Conservation (phyloP, 257 asterid species). For the Solanum lycopersicoides region DNA sequence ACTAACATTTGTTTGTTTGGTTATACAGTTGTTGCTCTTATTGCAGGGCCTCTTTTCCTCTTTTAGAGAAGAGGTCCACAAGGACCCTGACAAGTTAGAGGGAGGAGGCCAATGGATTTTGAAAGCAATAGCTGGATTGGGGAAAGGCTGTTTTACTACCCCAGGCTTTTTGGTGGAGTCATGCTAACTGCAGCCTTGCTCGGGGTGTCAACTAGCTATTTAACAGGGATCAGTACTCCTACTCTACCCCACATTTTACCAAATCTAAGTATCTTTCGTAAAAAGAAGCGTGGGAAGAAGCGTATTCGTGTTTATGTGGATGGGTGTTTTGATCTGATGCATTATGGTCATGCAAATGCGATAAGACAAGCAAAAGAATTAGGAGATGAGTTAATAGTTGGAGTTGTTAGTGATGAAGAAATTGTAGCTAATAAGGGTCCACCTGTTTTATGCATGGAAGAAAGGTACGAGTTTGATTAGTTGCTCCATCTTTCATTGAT, state of each 20-base stretch:
- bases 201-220: constrained; percentile 77
- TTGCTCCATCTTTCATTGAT: neutral
- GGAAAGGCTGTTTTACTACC: constrained; percentile 69
- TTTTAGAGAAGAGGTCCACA: constrained; percentile 6
- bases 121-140: constrained; percentile 69
- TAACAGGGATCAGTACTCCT: constrained; percentile 59
- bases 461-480: constrained; percentile 33
- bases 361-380: constrained; percentile 98
- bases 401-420: constrained; percentile 18
- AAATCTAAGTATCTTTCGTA: constrained; percentile 46
- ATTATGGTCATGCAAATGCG: constrained; percentile 97
- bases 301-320: constrained; percentile 98
- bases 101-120: constrained; percentile 50
- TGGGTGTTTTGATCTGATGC: constrained; percentile 99
- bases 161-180: constrained; percentile 81
- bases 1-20: neutral
- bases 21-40: neutral
- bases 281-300: constrained; percentile 57
- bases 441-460: constrained; percentile 6
- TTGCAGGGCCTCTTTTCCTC: constrained; percentile 81
- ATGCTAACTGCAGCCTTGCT: constrained; percentile 87
- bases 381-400: constrained; percentile 52
- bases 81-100: constrained; percentile 10
- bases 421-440: constrained; percentile 17
- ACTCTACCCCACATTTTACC: constrained; percentile 55